Conservation (phyloP, 305 asterid genomes). For the Fraxinus paxiana region DNA sequence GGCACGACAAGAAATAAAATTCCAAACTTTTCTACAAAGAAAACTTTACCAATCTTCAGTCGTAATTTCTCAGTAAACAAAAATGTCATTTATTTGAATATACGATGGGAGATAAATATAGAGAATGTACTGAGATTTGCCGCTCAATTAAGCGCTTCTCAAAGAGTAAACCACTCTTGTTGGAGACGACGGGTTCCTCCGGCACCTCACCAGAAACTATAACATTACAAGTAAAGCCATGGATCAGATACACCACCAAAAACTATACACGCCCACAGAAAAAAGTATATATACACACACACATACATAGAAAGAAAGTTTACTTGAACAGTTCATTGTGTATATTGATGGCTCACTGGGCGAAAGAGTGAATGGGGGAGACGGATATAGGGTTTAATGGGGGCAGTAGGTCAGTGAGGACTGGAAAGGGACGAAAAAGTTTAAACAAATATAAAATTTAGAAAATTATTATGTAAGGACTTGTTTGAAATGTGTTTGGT, state of each 20-base stretch:
- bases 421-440: background rate
- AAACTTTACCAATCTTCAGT: background rate
- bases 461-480: too few species aligned
- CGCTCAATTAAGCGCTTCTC: constrained; percentile 90
- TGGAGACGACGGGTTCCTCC: constrained; percentile 89
- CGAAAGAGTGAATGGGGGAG: background rate
- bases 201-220: constrained; percentile 99
- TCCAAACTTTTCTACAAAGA: background rate
- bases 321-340: constrained; percentile 77
- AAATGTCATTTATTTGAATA: background rate
- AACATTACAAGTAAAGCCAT: constrained; percentile 7
- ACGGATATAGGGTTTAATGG: background rate
- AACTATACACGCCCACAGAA: background rate
- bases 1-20: background rate
- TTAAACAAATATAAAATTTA: background rate
- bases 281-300: background rate
- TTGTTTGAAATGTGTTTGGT: too few species aligned
- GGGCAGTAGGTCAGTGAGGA: background rate
- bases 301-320: constrained; percentile 14
- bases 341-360: background rate
- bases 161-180: constrained; percentile 67
- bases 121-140: constrained; percentile 62
- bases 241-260: constrained; percentile 27
- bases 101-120: background rate
- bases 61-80: background rate